These are phyloP conservation scores for Echinochloa phyllopogon DNA, from an alignment of 176 grass and related monocot species.

Conservation along the genomic window DNA sequence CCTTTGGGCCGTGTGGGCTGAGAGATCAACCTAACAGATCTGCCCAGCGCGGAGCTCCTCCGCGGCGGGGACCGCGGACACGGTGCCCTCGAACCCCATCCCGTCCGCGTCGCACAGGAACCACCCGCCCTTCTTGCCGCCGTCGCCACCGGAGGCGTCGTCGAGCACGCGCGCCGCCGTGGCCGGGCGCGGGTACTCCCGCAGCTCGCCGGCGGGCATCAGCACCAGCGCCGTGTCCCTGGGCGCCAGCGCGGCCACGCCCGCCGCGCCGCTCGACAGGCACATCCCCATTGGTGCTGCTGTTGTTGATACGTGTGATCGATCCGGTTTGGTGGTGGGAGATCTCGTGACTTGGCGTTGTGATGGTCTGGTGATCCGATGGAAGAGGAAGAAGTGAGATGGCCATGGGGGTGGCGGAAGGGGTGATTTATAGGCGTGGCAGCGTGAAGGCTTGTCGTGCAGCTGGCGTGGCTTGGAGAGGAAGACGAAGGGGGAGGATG, in stretches of 20 bases:
- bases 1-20: no score
- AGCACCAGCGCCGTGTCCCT: slow-evolving; percentile 61
- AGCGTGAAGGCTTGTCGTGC: slow-evolving; percentile 8
- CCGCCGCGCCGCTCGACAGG: slow-evolving; percentile 37
- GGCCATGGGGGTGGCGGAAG: not conserved
- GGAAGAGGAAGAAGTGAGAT: not conserved
- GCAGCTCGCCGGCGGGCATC: slow-evolving; percentile 50
- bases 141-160: not conserved
- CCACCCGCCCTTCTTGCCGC: no score
- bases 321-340: no score
- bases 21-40: no score
- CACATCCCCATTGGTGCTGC: slow-evolving; percentile 55
- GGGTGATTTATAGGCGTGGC: not conserved
- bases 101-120: slow-evolving; percentile 74
- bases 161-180: slow-evolving; percentile 43
- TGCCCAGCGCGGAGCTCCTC: slow-evolving; percentile 56
- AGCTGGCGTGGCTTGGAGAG: not conserved
- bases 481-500: not conserved
- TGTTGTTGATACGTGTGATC: no score
- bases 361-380: no score
- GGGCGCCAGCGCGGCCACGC: not conserved
- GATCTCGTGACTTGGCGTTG: no score
- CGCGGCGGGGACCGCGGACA: not conserved
- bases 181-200: slow-evolving; percentile 42
- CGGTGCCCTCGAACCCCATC: slow-evolving; percentile 59